Evolutionary conservation across 1,284 basidiomycete genomes (phyloP).

Genomic region (Mycosarcoma maydis): DNA sequence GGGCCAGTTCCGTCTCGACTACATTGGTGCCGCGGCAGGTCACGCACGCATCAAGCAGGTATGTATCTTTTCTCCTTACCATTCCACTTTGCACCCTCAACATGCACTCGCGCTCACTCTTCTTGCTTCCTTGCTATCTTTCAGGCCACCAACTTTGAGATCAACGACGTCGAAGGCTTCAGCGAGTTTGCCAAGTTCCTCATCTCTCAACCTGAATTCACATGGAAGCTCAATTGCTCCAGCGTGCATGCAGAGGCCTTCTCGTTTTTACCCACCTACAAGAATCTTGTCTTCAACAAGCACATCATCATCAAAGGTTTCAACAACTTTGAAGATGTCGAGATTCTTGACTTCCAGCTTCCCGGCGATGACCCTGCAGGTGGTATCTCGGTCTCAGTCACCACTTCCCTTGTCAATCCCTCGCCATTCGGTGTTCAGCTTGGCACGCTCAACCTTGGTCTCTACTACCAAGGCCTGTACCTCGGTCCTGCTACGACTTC

Average conservation of each 20-base stretch:
- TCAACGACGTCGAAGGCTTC: slow-evolving; percentile 63
- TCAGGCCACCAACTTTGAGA: slow-evolving; percentile 64
- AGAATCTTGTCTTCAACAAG: slow-evolving; percentile 54
- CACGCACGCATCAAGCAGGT: slow-evolving; percentile 67
- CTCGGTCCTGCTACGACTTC: slow-evolving; percentile 73
- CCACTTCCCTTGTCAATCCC: slow-evolving; percentile 74
- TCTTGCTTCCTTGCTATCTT: background rate
- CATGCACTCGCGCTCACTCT: background rate
- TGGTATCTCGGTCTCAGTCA: slow-evolving; percentile 76
- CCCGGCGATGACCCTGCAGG: slow-evolving; percentile 77
- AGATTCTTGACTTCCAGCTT: slow-evolving; percentile 75
- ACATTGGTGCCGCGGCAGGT: slow-evolving; percentile 64
- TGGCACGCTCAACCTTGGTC: slow-evolving; percentile 76
- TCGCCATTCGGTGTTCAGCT: slow-evolving; percentile 79
- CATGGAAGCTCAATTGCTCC: slow-evolving; percentile 75
- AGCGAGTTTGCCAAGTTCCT: slow-evolving; percentile 68
- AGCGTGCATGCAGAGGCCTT: slow-evolving; percentile 76
- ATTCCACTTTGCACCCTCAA: background rate
- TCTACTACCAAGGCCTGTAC: slow-evolving; percentile 74
- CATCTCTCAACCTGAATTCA: slow-evolving; percentile 77
- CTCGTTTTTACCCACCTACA: slow-evolving; percentile 66
- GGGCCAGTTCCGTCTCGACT: slow-evolving; percentile 58
- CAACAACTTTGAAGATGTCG: slow-evolving; percentile 75
- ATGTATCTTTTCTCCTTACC: slow-evolving; percentile 4
- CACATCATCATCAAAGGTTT: slow-evolving; percentile 71